A percentile compares a stretch with the other conserved stretches of the same genome.
phyloP scores from a whole-genome alignment of 306 rosid species.

The Vigna radiata region DNA sequence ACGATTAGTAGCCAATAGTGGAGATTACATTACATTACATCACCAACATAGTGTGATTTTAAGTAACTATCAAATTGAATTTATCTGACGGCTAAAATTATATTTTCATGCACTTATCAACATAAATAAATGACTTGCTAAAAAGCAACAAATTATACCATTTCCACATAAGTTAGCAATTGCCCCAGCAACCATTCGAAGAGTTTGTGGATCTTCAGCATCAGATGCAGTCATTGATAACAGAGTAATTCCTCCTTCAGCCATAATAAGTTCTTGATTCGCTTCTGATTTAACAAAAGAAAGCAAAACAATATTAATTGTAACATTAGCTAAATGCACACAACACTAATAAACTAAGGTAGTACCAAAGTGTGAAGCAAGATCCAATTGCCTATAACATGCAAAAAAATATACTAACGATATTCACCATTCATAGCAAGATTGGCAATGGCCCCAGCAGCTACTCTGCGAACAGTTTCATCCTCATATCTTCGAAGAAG shows the following conservation, averaged over 20 bases:
- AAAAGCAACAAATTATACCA: conserved; percentile 60
- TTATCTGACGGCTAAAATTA: conserved; percentile 11
- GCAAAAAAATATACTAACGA: conserved; percentile 3
- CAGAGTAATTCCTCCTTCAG: conserved; percentile 93
- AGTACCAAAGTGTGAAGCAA: conserved; percentile 37
- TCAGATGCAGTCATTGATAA: conserved; percentile 90
- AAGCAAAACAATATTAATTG: conserved; percentile 41
- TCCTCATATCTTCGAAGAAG: conserved; percentile 97
- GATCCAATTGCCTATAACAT: conserved; percentile 26
- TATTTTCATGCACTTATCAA: conserved; percentile 20
- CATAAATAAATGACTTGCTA: conserved; percentile 11
- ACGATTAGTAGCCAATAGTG: background rate
- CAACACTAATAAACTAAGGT: conserved; percentile 32
- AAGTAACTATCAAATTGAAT: conserved; percentile 31
- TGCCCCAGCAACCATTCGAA: conserved; percentile 99
- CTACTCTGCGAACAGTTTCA: conserved; percentile 96
- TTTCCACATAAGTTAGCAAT: conserved; percentile 96
- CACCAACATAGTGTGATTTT: conserved; percentile 18
- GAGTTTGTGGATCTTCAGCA: conserved; percentile 98
- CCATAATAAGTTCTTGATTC: conserved; percentile 94
- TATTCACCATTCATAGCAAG: conserved; percentile 94
- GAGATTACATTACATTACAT: conserved; percentile 15
- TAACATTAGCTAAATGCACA: conserved; percentile 26
- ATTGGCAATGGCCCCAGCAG: conserved; percentile 98
- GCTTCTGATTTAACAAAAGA: conserved; percentile 70